A percentile compares a stretch with the other conserved stretches of the same genome.
Evolutionary conservation across 768 basidiomycete genomes (phyloP).

Genomic region (Lentinula edodes): DNA sequence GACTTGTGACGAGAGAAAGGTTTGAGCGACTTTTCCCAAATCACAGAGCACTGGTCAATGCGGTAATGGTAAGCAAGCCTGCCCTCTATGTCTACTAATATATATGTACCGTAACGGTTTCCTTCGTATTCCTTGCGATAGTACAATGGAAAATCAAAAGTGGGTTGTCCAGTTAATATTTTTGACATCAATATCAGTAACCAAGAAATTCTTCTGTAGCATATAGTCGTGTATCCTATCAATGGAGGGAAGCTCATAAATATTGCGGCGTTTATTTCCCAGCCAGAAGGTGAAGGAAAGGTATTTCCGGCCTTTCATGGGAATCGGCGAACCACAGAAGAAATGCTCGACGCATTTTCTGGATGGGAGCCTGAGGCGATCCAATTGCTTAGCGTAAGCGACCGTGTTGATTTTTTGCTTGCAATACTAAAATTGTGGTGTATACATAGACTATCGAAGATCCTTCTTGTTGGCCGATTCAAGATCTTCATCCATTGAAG

Average conservation of each 20-base stretch:
- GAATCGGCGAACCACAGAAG: conserved; percentile 22
- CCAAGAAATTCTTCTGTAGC: conserved; percentile 23
- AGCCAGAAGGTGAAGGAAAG: conserved; percentile 29
- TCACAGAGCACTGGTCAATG: conserved; percentile 22
- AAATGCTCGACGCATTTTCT: conserved; percentile 29
- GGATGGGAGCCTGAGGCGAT: conserved; percentile 43
- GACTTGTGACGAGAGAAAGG: conserved; percentile 22
- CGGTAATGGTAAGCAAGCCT: conserved; percentile 18
- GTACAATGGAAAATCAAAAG: conserved; percentile 30
- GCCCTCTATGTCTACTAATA: neutral
- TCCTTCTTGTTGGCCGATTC: conserved; percentile 27
- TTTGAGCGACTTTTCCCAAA: conserved; percentile 22
- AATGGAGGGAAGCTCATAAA: conserved; percentile 45
- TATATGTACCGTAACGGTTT: neutral
- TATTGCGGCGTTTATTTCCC: conserved; percentile 35
- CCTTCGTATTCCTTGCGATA: conserved; percentile 9
- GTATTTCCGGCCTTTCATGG: conserved; percentile 10
- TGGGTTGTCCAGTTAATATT: neutral
- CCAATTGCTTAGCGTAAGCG: conserved; percentile 37
- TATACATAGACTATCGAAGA: conserved; percentile 9
- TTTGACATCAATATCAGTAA: neutral
- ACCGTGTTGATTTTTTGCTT: neutral
- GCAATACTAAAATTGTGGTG: neutral
- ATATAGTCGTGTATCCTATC: conserved; percentile 46
- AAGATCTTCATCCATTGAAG: conserved; percentile 22